These are phyloP conservation scores for Spiromastix sp. DNA, from an alignment of 2,329 filamentous ascomycete species.

Conservation along the genomic window DNA sequence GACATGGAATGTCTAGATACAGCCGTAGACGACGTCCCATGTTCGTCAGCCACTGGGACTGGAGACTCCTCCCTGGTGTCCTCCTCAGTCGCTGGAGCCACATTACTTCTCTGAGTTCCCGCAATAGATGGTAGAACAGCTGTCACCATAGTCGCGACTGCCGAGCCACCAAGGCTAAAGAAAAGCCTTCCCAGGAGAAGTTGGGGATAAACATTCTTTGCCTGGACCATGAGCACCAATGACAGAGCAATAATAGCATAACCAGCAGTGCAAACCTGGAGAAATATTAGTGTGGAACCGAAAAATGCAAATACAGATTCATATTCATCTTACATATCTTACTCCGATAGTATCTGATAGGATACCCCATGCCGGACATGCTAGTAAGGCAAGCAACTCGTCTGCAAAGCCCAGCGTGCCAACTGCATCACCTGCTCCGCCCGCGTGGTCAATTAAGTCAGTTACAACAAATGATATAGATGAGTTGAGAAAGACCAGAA, in stretches of 20 bases:
- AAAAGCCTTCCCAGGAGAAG: conserved; percentile 72
- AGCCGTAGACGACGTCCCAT: conserved; percentile 2
- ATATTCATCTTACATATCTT: conserved; percentile 29
- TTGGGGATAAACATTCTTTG: conserved; percentile 77
- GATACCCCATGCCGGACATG: conserved; percentile 41
- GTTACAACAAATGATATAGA: conserved; percentile 56
- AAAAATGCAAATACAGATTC: neutral
- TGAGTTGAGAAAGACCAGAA: conserved; percentile 56
- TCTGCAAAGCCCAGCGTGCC: conserved; percentile 43
- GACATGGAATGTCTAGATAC: conserved; percentile 42
- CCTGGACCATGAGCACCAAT: conserved; percentile 73
- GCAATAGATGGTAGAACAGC: conserved; percentile 73
- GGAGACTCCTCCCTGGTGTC: neutral
- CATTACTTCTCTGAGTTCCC: conserved; percentile 19
- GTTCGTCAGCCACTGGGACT: neutral
- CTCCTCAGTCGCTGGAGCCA: conserved; percentile 19
- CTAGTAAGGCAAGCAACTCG: conserved; percentile 37
- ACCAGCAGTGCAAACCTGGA: conserved; percentile 53
- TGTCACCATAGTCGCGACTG: conserved; percentile 94
- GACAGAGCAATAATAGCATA: conserved; percentile 73
- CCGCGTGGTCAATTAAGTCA: conserved; percentile 46
- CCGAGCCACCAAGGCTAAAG: conserved; percentile 88
- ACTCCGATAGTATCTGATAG: conserved; percentile 40
- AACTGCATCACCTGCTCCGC: conserved; percentile 50
- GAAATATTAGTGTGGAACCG: conserved; percentile 6